Percentiles rank a stretch among this genome's conserved stretches.
These are phyloP conservation scores for Arctium lappa DNA, from an alignment of 129 eudicot genomes.

Conservation along the genomic window DNA sequence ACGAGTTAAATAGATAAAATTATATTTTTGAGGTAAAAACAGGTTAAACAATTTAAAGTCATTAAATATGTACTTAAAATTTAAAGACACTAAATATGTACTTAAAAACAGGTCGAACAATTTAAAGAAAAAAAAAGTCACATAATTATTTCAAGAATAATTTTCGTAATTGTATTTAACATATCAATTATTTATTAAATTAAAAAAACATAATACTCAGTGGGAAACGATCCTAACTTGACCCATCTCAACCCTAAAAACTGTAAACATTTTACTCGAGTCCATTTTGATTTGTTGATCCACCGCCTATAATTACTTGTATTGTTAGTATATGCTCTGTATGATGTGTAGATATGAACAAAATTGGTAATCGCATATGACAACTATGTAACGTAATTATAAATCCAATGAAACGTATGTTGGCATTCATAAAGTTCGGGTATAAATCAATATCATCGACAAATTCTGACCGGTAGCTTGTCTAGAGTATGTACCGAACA, in stretches of 20 bases:
- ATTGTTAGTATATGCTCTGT: background rate
- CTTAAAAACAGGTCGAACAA: too few relatives aligned
- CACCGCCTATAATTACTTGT: background rate
- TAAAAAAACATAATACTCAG: too few relatives aligned
- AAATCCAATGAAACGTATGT: background rate
- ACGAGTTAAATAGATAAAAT: too few relatives aligned
- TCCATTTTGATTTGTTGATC: background rate
- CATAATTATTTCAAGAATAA: too few relatives aligned
- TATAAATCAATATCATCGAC: conserved; percentile 11
- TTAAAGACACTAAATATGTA: too few relatives aligned
- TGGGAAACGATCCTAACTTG: background rate
- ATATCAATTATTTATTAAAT: too few relatives aligned
- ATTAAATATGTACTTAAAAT: too few relatives aligned
- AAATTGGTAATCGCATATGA: background rate
- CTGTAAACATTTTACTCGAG: background rate
- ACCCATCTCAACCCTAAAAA: background rate
- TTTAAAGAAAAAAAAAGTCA: too few relatives aligned
- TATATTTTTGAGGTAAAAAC: too few relatives aligned
- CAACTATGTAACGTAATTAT: background rate
- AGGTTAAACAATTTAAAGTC: too few relatives aligned
- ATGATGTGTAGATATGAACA: background rate
- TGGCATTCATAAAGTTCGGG: conserved; percentile 6
- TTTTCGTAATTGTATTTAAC: too few relatives aligned
- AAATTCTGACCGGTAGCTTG: conserved; percentile 17
- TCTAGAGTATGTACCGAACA: conserved; percentile 37